Base-by-base conservation (phyloP, 805 yeast genomes). In the Ogataea parapolymorpha region DNA sequence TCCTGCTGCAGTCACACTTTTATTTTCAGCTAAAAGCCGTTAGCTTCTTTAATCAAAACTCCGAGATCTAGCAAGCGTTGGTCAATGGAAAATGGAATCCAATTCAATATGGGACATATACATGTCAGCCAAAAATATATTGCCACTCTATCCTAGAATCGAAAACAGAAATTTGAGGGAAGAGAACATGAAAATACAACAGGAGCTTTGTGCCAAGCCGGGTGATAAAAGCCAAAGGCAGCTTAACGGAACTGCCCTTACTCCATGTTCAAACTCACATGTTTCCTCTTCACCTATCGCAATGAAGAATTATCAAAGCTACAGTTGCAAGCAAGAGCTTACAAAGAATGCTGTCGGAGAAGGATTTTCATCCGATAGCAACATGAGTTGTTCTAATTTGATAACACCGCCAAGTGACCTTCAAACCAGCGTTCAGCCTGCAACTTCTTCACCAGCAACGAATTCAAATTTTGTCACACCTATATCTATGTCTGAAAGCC, bases 91-190 rank as follows among this genome's bases (percentile, higher is more conserved):
- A 28, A 58, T 57, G 59, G 60, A 55, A 40, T 38, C 56, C 20
- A 51, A 55, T 22, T 60, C 67, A 11, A 62, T 64, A 26, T 64
- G 68, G 68, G 66, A 61, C 35, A 59, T 64, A 2, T 64, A 64
- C 37, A 42, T 59, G 15, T 53, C 59, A 16, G 66, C 67, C 2
- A 62, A 50, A 33, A 59, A 55, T 28, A 33, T 64, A 8, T 41
- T 64, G 12, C 63, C 63, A 4, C 47, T 64, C 7, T 63, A 59
- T 37, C 65, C 66, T 8, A 46, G 68, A 38, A 59, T 64, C 16
- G 58, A 58, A 37, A 62, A 60, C 40, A 46, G 68, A 37, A 48
- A 47, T 3, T 18, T 51, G n/a, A 48, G 68, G 32, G 58, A 62
- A 46, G 62, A 59, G 29, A 56, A 58, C 10, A 42, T 43, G 23